Percentiles rank a stretch among this genome's conserved stretches.
Evolutionary conservation across 352 stramenopile species (phyloP).

Genomic region (Phytopythium aichiense): DNA sequence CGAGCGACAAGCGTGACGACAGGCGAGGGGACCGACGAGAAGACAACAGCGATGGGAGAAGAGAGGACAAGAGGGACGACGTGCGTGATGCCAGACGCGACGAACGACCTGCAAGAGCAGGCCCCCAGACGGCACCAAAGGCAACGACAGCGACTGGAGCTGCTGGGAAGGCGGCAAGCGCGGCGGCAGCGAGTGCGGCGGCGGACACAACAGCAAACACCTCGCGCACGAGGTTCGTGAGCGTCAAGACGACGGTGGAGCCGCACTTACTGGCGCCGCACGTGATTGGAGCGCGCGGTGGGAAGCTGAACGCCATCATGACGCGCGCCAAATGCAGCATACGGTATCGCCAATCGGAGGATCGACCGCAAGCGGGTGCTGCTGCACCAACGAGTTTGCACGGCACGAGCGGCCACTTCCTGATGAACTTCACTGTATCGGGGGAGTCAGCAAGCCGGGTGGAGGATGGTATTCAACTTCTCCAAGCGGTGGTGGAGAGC

Average conservation of each 20-base stretch:
- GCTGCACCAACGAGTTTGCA: neutral
- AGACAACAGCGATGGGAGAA: neutral
- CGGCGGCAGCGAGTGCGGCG: neutral
- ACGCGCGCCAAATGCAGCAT: conserved; percentile 52
- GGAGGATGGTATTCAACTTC: conserved; percentile 25
- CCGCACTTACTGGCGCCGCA: conserved; percentile 37
- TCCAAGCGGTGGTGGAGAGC: conserved; percentile 34
- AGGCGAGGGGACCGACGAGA: conserved; percentile 4
- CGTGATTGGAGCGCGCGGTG: conserved; percentile 40
- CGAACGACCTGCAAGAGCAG: neutral
- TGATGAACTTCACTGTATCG: conserved; percentile 52
- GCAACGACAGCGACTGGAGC: neutral
- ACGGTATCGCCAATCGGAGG: conserved; percentile 23
- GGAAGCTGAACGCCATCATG: conserved; percentile 61
- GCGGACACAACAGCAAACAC: neutral
- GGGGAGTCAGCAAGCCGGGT: conserved; percentile 45
- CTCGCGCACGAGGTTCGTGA: conserved; percentile 21
- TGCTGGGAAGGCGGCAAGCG: too few relatives aligned
- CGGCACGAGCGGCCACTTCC: conserved; percentile 11
- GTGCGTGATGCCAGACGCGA: neutral
- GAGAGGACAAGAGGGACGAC: neutral
- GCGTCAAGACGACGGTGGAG: conserved; percentile 40
- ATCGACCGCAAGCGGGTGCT: neutral
- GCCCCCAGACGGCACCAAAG: neutral
- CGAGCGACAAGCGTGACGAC: neutral